phyloP scores from a whole-genome alignment of 2,329 filamentous ascomycete species.

The Aspergillus clavatus region DNA sequence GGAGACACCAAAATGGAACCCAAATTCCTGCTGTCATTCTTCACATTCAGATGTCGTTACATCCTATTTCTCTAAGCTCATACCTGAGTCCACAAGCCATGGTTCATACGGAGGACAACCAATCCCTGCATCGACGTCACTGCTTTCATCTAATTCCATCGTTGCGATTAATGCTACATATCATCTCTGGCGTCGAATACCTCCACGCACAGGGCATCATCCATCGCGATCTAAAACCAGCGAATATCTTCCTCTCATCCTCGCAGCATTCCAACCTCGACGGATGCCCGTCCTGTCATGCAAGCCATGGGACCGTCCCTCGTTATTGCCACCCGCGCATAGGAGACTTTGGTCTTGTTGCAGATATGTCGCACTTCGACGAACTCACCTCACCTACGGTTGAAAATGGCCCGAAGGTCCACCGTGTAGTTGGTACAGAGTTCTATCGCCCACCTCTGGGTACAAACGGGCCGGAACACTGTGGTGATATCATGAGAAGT shows the following conservation, averaged over 20 bases:
- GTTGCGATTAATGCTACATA: constrained; percentile 53
- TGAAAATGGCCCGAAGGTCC: constrained; percentile 19
- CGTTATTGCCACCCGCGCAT: constrained; percentile 56
- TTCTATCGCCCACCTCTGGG: constrained; percentile 53
- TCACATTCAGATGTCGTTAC: constrained; percentile 65
- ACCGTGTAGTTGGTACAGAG: constrained; percentile 55
- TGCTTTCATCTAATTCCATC: constrained; percentile 60
- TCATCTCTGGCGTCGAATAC: constrained; percentile 61
- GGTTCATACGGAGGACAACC: constrained; percentile 12
- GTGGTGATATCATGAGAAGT: neutral
- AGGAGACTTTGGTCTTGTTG: constrained; percentile 64
- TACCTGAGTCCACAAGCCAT: constrained; percentile 47
- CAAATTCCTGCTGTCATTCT: constrained; percentile 45
- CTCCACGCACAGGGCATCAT: constrained; percentile 58
- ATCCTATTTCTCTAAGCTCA: constrained; percentile 57
- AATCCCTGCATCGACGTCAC: constrained; percentile 41
- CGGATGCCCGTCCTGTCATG: constrained; percentile 44
- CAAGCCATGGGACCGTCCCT: constrained; percentile 18
- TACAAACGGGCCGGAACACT: constrained; percentile 5
- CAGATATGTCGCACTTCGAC: constrained; percentile 45
- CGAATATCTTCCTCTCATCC: constrained; percentile 60
- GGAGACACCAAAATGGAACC: constrained; percentile 17
- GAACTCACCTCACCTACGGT: constrained; percentile 22
- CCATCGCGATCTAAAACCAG: constrained; percentile 64
- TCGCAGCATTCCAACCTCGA: constrained; percentile 46